phyloP scores from a whole-genome alignment of 2,329 filamentous ascomycete species.

The Talaromyces sp. region DNA sequence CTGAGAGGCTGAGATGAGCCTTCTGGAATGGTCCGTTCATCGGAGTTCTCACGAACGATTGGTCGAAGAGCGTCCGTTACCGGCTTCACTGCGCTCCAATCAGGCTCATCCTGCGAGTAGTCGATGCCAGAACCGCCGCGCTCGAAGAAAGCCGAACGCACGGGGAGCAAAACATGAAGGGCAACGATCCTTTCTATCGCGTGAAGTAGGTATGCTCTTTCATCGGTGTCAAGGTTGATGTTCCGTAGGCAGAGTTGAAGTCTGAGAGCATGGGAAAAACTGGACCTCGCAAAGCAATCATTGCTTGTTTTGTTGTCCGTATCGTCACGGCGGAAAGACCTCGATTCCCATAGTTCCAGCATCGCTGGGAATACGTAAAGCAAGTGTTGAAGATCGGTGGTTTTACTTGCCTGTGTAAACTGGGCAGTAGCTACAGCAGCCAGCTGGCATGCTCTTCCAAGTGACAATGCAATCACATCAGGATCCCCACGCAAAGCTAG shows the following conservation, averaged over 20 bases:
- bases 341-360: conserved; percentile 43
- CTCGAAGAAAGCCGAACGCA: conserved; percentile 41
- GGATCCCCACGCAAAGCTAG: conserved; percentile 42
- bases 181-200: conserved; percentile 42
- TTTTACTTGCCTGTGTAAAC: conserved; percentile 32
- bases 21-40: conserved; percentile 3
- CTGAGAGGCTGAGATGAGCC: conserved; percentile 22
- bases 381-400: conserved; percentile 38
- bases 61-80: conserved; percentile 41
- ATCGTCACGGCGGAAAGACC: conserved; percentile 37
- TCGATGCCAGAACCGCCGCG: conserved; percentile 37
- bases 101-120: conserved; percentile 37
- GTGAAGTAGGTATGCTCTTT: conserved; percentile 34
- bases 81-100: conserved; percentile 38
- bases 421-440: conserved; percentile 35
- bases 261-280: conserved; percentile 39
- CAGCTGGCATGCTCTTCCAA: conserved; percentile 40
- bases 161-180: conserved; percentile 46
- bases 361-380: conserved; percentile 37
- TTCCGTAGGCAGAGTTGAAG: conserved; percentile 34
- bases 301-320: conserved; percentile 39
- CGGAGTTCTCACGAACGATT: conserved; percentile 33
- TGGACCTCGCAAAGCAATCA: conserved; percentile 37
- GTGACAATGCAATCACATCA: conserved; percentile 35
- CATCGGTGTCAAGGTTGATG: conserved; percentile 33